phyloP scores from a whole-genome alignment of 768 basidiomycete genomes.

The Psilocybe azurescens region DNA sequence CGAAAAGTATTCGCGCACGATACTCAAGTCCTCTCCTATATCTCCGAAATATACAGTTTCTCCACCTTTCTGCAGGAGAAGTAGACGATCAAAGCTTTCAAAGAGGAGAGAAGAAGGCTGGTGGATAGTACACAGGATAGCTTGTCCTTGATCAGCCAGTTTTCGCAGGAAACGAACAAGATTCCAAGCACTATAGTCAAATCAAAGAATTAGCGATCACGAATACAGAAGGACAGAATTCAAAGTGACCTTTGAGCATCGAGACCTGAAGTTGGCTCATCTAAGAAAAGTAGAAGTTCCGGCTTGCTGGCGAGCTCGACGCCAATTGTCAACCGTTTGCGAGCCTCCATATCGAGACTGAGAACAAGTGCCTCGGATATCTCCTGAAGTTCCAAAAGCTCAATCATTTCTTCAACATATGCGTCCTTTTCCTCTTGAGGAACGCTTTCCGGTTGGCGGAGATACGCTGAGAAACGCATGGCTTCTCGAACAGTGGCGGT shows the following conservation, averaged over 20 bases:
- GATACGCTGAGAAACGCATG: slow-evolving; percentile 83
- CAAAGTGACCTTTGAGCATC: slow-evolving; percentile 44
- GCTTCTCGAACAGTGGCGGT: slow-evolving; percentile 87
- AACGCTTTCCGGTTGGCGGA: slow-evolving; percentile 75
- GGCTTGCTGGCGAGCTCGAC: slow-evolving; percentile 92
- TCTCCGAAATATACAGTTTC: slow-evolving; percentile 95
- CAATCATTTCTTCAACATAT: slow-evolving; percentile 85
- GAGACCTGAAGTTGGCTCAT: slow-evolving; percentile 51
- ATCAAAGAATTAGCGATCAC: slow-evolving; percentile 51
- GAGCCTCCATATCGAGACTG: slow-evolving; percentile 67
- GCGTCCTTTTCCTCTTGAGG: slow-evolving; percentile 75
- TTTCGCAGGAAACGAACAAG: slow-evolving; percentile 82
- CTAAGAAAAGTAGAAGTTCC: slow-evolving; percentile 74
- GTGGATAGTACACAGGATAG: slow-evolving; percentile 90
- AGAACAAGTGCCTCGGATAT: slow-evolving; percentile 83
- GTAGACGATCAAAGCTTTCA: slow-evolving; percentile 80
- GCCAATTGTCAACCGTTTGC: slow-evolving; percentile 90
- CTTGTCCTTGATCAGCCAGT: slow-evolving; percentile 84
- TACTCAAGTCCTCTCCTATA: slow-evolving; percentile 74
- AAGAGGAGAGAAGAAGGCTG: slow-evolving; percentile 88
- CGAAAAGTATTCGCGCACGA: slow-evolving; percentile 79
- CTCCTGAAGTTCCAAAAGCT: slow-evolving; percentile 84
- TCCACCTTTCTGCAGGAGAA: slow-evolving; percentile 77
- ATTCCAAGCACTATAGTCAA: slow-evolving; percentile 79
- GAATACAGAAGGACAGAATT: slow-evolving; percentile 5